Evolutionary conservation across 345 rosid genomes (phyloP), one percentile per base, ranked within the genome.

Genomic region (Populus euphratica): DNA sequence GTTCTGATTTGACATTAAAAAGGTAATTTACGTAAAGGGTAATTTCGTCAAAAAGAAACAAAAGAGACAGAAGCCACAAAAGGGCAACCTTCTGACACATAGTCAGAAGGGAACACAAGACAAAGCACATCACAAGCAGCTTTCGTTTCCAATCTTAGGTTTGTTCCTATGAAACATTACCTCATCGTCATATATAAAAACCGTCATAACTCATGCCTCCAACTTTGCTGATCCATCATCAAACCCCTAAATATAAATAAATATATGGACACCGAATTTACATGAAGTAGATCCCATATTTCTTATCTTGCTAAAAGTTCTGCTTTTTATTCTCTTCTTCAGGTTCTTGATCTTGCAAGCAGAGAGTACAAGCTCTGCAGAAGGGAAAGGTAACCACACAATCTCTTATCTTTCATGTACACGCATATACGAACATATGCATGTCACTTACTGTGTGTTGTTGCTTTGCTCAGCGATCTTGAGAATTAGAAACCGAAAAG

Each of bases 331-430:
- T 21, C 27, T 74, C 63, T 33, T 68, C 71, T 59, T 80, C 79
- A 73, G 81, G 70, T 67, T 6, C n/a, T 75, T 61, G 59, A 73
- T 80, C 80, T 70, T 74, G 75, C 63, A 33, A 69, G 64, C 70
- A 76, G 66, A 67, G 77, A 38, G 61, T 76, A 41, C 74, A 7
- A 44, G 59, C 23, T 66, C 31, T n/a, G 20, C 50, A 35, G 39
- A 12, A 59, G 50, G 72, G 38, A 59, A 78, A 81, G 88, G 88
- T 83, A 69, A 62, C 6, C 25, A 10, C 71, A 56, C 70, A 74
- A 50, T 27, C 18, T 73, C 4, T 68, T 73, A 33, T 66, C 31
- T 21, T 18, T 9, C 69, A 47, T 56, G 38, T 41, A 12, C 35
- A 17, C 38, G 5, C 36, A 62, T 29, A 21, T 38, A 12, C 27